These are phyloP conservation scores for Penicillium waksmanii DNA, from an alignment of 495 filamentous ascomycete genomes.

Conservation along the genomic window DNA sequence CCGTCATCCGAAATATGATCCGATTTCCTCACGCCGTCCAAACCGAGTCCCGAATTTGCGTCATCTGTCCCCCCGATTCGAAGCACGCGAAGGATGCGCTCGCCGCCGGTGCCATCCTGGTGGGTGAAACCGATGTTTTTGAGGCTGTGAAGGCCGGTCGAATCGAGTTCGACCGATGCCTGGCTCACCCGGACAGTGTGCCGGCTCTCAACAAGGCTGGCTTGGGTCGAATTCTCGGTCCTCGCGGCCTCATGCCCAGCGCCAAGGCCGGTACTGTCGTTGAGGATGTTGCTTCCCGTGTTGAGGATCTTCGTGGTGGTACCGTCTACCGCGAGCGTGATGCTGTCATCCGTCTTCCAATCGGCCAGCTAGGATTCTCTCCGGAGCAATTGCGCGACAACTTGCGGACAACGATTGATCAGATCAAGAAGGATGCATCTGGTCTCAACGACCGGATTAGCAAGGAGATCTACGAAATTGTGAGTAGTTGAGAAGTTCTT, in stretches of 20 bases:
- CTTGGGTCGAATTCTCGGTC: conserved; percentile 82
- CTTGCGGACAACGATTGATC: conserved; percentile 73
- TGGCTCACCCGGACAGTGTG: conserved; percentile 81
- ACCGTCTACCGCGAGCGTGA: conserved; percentile 83
- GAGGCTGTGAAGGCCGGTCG: conserved; percentile 71
- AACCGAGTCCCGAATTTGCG: conserved; percentile 81
- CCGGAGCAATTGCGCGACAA: conserved; percentile 86
- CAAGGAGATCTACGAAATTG: conserved; percentile 91
- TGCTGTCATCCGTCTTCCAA: conserved; percentile 82
- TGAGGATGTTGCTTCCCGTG: conserved; percentile 67
- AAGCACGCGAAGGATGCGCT: conserved; percentile 68
- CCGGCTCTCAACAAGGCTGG: conserved; percentile 73
- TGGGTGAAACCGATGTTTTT: conserved; percentile 85
- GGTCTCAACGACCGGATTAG: conserved; percentile 67
- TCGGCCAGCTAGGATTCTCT: conserved; percentile 89
- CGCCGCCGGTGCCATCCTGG: conserved; percentile 74
- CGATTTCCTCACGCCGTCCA: conserved; percentile 87
- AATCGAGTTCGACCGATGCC: conserved; percentile 85
- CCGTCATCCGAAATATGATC: conserved; percentile 83
- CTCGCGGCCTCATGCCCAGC: conserved; percentile 89
- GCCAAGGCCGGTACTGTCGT: conserved; percentile 85
- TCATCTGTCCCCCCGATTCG: conserved; percentile 81
- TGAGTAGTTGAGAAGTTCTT: conserved; percentile 35
- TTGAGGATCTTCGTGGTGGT: conserved; percentile 79
- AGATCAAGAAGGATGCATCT: conserved; percentile 76